Evolutionary conservation across 805 yeast species (phyloP), one percentile per base, ranked within the genome.

Genomic region (Yarrowia divulgata): DNA sequence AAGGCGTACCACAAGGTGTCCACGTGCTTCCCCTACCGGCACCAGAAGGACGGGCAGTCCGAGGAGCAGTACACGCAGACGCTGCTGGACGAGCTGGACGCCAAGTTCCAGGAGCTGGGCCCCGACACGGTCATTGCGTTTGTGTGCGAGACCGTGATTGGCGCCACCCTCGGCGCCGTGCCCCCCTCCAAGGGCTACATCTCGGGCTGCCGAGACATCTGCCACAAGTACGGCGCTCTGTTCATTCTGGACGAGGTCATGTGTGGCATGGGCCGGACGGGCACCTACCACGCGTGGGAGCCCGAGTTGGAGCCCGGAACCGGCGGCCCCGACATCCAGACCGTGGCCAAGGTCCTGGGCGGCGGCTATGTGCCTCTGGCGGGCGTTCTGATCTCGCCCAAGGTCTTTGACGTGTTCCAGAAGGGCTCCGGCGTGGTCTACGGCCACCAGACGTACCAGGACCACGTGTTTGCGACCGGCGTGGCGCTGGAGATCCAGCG

Each of bases 221-320:
- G 87, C 74, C 82, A 83, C 76, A 85, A 85, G 74, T 84, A 85
- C 75, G 87, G 84, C 63, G 79, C 83, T 49, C 75, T 85, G 57
- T 77, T 85, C 74, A 79, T 83, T 78, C 76, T 84, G 64, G 88
- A 85, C 73, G 88, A 85, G 76, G 85, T 85, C 66, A 85, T 85
- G 87, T 84, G 86, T 74, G 88, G 88, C 42, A 81, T 84, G 46
- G 88, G 87, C 29, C 81, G 88, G 73, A 77, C 81, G 70, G 87
- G 87, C 45, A 79, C 80, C 37, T 79, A 80, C 71, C 80, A 78
- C 76, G 84, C 84, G 70, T 84, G 85, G 82, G 85, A 82, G 73
- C 52, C 66, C 42, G 81, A 81, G 71, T 80, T 77, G 29, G 81
- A 76, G 60, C 76, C 77, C 43, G 82, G 82, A 19, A 69, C 58